phyloP scores from a whole-genome alignment of 2,329 filamentous ascomycete species.

The Myriangium duriaei region DNA sequence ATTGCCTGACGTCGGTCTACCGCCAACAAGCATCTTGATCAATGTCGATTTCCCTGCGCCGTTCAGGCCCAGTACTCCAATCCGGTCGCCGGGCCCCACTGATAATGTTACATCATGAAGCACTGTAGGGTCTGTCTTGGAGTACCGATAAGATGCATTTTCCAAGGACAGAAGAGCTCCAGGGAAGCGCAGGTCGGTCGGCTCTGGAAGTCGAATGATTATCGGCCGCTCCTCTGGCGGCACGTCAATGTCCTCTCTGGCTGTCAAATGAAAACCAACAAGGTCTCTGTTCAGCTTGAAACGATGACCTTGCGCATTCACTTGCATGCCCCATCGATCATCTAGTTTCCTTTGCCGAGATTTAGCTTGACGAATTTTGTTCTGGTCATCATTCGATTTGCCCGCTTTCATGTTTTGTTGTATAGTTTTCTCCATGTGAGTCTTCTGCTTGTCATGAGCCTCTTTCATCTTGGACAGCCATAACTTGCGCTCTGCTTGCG shows the following conservation, averaged over 20 bases:
- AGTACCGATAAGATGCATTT: slow-evolving; percentile 53
- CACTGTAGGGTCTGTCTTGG: slow-evolving; percentile 29
- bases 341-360: slow-evolving; percentile 76
- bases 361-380: slow-evolving; percentile 75
- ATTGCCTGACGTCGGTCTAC: slow-evolving; percentile 47
- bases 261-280: slow-evolving; percentile 45
- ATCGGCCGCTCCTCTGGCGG: slow-evolving; percentile 46
- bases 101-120: slow-evolving; percentile 55
- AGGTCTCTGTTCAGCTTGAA: slow-evolving; percentile 75
- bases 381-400: slow-evolving; percentile 67
- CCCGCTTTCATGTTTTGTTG: slow-evolving; percentile 61
- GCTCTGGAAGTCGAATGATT: slow-evolving; percentile 47
- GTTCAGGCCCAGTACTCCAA: slow-evolving; percentile 68
- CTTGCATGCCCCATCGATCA: slow-evolving; percentile 65
- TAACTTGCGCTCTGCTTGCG: slow-evolving; percentile 42
- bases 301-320: slow-evolving; percentile 55
- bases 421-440: slow-evolving; percentile 70
- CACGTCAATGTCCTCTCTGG: slow-evolving; percentile 58
- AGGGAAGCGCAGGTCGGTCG: slow-evolving; percentile 60
- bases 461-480: slow-evolving; percentile 66
- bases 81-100: slow-evolving; percentile 58
- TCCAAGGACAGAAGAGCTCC: slow-evolving; percentile 63
- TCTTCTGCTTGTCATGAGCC: slow-evolving; percentile 66
- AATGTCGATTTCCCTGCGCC: slow-evolving; percentile 74
- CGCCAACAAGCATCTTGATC: slow-evolving; percentile 54